Evolutionary conservation across 2,329 filamentous ascomycete genomes (phyloP), one percentile per base, ranked within the genome.

Genomic region (Sarocladium strictum): DNA sequence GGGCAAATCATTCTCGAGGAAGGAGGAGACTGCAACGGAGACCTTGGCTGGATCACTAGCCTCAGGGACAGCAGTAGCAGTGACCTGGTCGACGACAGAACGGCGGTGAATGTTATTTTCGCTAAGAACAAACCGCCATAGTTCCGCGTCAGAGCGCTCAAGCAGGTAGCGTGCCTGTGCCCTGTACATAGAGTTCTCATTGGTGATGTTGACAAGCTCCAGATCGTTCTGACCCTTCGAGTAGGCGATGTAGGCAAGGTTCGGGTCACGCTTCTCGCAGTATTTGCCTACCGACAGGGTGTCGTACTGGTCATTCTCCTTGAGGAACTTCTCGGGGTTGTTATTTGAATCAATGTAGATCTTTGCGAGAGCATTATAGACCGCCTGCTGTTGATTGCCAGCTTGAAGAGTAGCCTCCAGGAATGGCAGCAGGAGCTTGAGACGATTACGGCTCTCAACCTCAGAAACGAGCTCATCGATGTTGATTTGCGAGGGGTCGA

Each of bases 271-370:
- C 82, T 97, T 97, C 78, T 97, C 93, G 69, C 93, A 99, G 78
- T 99, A 99, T 74, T 96, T 97, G 69, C 94, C 94, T 54, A 99
- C 90, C 23, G 79, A 83, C 38, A 97, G 77, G 3, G 94, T 90
- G 67, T 99, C 94, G 62, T 99, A 99, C 69, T 94, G 84, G 65
- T 97, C 90, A 67, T 99, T 99, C 74, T 97, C 90, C 76, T 94
- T 96, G 53, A 99, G 77, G 77, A 99, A 99, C 67, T 90, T 89
- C 79, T 99, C 94, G 0, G 94, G 94, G 69, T 97, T 91, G 75
- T 97, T 96, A 80, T 99, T 99, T 62, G 85, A 91, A 72, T 99
- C 94, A 56, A 99, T 99, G 75, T 99, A 99, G 63, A 99, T 99
- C 83, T 99, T 99, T 53, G 94, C 94, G 27, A 99, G 80, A 6